Conservation (phyloP, 2,329 filamentous ascomycete genomes). For the Stachybotrys elegans region DNA sequence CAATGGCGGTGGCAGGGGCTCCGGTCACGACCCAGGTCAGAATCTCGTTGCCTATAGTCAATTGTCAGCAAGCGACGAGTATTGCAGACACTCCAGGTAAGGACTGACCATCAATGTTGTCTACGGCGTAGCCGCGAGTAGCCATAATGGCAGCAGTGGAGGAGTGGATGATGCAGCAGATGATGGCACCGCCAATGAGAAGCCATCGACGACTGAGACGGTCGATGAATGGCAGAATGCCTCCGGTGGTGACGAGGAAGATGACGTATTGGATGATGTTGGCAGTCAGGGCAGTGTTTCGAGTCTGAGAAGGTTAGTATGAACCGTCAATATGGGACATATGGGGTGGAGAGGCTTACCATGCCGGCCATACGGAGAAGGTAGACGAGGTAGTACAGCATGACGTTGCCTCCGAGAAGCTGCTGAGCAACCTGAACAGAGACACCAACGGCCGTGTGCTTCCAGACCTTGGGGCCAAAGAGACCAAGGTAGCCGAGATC, state of each 20-base stretch:
- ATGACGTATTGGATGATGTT: slow-evolving; percentile 52
- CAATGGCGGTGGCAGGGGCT: slow-evolving; percentile 41
- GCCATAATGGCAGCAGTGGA: slow-evolving; percentile 46
- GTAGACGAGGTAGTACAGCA: slow-evolving; percentile 58
- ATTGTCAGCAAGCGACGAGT: slow-evolving; percentile 1
- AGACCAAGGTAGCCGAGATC: slow-evolving; percentile 35
- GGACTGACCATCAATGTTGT: slow-evolving; percentile 28
- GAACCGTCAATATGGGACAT: background rate
- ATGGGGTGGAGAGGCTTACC: slow-evolving; percentile 7
- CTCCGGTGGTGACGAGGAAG: slow-evolving; percentile 47
- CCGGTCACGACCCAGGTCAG: slow-evolving; percentile 41
- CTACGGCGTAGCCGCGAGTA: slow-evolving; percentile 37
- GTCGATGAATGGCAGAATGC: slow-evolving; percentile 45
- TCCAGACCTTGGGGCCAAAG: slow-evolving; percentile 44
- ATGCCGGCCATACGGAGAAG: slow-evolving; percentile 58
- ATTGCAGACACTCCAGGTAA: too few species aligned
- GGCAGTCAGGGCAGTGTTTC: slow-evolving; percentile 36
- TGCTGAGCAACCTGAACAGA: slow-evolving; percentile 51
- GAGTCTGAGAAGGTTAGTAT: slow-evolving; percentile 15
- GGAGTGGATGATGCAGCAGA: slow-evolving; percentile 42
- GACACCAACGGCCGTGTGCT: slow-evolving; percentile 44
- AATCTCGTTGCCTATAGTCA: slow-evolving; percentile 35
- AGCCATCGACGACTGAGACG: slow-evolving; percentile 41
- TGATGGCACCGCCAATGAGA: slow-evolving; percentile 38
- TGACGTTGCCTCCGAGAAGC: slow-evolving; percentile 47